phyloP scores from a whole-genome alignment of 208 protist species.

The Acanthamoeba sp. region DNA sequence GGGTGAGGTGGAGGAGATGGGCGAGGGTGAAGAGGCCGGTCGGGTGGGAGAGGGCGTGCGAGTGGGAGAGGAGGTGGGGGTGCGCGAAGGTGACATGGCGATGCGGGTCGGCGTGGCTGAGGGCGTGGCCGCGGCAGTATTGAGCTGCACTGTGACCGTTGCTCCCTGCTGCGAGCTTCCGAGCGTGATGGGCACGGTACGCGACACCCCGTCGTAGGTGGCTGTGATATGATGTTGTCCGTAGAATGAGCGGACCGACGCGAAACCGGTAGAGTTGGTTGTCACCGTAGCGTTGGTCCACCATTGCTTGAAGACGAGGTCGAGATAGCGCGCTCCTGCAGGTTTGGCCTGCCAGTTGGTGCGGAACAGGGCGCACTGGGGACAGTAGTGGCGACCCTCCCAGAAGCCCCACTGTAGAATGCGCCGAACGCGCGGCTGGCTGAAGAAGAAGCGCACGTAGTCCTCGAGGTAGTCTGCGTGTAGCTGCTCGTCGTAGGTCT shows the following conservation, averaged over 20 bases:
- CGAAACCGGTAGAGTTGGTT: not conserved
- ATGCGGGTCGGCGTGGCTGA: not conserved
- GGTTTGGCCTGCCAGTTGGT: conserved; percentile 41
- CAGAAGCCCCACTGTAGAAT: conserved; percentile 64
- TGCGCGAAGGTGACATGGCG: not conserved
- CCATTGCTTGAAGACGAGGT: conserved; percentile 38
- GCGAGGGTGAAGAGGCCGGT: too few species aligned
- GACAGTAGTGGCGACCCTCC: conserved; percentile 57
- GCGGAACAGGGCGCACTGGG: conserved; percentile 24
- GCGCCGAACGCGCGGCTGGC: not conserved
- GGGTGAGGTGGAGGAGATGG: not conserved
- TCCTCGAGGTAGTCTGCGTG: conserved; percentile 54
- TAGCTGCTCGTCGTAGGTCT: conserved; percentile 13
- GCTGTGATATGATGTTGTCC: conserved; percentile 9
- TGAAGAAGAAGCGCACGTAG: conserved; percentile 52
- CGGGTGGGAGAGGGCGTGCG: not conserved
- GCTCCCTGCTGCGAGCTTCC: not conserved
- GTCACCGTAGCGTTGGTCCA: not conserved
- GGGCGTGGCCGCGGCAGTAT: not conserved
- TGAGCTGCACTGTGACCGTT: conserved; percentile 8
- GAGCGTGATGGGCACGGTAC: not conserved
- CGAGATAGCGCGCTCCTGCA: conserved; percentile 5
- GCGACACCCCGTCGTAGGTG: not conserved
- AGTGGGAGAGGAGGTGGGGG: not conserved
- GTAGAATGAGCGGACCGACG: not conserved